Base-by-base conservation (phyloP, 345 rosid genomes). In the Bruguiera gymnorhiza region DNA sequence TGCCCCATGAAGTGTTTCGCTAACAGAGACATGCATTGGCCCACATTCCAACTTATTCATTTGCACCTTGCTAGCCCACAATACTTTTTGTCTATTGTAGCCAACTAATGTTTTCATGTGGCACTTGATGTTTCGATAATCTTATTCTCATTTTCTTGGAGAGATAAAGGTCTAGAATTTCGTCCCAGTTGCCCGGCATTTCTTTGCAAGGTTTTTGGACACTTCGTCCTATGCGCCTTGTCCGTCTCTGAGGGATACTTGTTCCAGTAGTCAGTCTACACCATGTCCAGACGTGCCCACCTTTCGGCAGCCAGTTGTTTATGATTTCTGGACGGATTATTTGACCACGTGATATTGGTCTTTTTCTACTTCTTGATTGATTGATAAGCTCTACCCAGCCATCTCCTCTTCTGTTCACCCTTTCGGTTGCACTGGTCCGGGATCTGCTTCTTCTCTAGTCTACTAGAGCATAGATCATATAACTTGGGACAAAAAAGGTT, bases 371-470 rank as follows among this genome's bases (percentile, higher is more conserved):
- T 39, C 7, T 21, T 60, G n/a, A 24, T 53, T 37, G 2, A 6
- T 60, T 56, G 4, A 51, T 23, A 15, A 9, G 13, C 13, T 1
- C 6, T 57, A 34, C 18, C 19, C 19, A 10, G 0, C 20, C 27
- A 8, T 19, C 23, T 56, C 62, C 67, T 60, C 19, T 15, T 20
- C 7, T 31, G 20, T 24, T 69, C 61, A 66, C n/a, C 63, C 78
- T 27, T 70, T 52, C 69, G 73, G 70, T 63, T 31, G 20, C 48
- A 23, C 50, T 60, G 59, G 70, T 75, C 58, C 46, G 48, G 23
- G 16, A 0, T n/a, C 29, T 4, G 20, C 26, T n/a, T 58, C n/a
- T 43, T 46, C 26, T 23, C 63, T 32, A 26, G 8, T 8, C 1
- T 60, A 36, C 15, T 26, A 61, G 1, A 67, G 37, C 19, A 69